phyloP scores from a whole-genome alignment of 345 rosid genomes.

The Excoecaria cochinchinensis region DNA sequence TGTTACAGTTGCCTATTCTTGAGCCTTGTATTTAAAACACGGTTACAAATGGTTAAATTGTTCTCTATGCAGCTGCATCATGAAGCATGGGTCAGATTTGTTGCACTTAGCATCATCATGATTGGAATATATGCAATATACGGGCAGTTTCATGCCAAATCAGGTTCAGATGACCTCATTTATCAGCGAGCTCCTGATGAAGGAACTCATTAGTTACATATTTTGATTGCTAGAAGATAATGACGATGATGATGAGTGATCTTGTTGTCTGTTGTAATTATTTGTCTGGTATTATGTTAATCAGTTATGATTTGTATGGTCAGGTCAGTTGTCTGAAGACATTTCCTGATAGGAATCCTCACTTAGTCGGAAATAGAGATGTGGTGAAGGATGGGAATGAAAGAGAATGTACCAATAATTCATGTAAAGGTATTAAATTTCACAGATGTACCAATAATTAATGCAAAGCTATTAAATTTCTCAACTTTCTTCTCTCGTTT shows the following conservation, averaged over 20 bases:
- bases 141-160: conserved; percentile 78
- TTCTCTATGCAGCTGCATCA: conserved; percentile 64
- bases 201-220: conserved; percentile 23
- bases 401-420: background rate
- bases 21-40: conserved; percentile 2
- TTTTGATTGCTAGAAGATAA: background rate
- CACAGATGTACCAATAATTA: background rate
- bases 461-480: background rate
- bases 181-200: conserved; percentile 57
- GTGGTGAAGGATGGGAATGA: background rate
- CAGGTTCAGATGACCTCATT: conserved; percentile 49
- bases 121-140: conserved; percentile 67
- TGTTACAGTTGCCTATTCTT: background rate
- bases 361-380: background rate
- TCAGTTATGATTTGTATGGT: background rate
- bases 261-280: background rate
- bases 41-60: conserved; percentile 1
- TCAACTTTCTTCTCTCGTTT: background rate
- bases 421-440: background rate
- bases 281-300: background rate
- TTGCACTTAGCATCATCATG: conserved; percentile 60
- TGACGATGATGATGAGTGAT: background rate
- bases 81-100: conserved; percentile 90
- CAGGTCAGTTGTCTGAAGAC: background rate
- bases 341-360: background rate